Evolutionary conservation across 257 asterid genomes (phyloP), one percentile per base, ranked within the genome.

Genomic region (Echium plantagineum): DNA sequence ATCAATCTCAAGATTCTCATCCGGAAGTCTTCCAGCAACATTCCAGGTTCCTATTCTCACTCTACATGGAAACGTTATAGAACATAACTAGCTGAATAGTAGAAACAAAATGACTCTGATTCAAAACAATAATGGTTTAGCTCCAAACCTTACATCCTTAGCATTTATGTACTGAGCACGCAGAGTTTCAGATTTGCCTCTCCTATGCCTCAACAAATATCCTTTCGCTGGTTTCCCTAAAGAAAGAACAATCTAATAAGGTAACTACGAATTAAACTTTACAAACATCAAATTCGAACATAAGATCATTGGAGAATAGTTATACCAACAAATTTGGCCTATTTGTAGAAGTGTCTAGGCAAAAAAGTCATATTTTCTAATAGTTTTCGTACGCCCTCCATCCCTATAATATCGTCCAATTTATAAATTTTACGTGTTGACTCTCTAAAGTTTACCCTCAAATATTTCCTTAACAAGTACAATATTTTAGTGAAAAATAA

Each of bases 141-240:
- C 72, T 77, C 74, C 95, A 63, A 79, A 90, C 97, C 96, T 87
- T 86, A 87, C 84, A 17, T 90, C 96, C 77, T 85, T 90, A 38
- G 76, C 78, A 68, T 69, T 83, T 75, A 90, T 90, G 77, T 90
- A 90, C 75, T 87, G 94, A 18, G 52, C 68, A 7, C 97, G 78
- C 61, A 83, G 73, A 59, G 97, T 90, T 74, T 90, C 97, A 12
- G 97, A 90, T 66, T 84, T 90, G 54, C 97, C 96, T 80, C 97
- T 78, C 75, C 93, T 77, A 68, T 90, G 97, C 66, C 72, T 83
- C 49, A 32, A 5, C 3, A 79, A 69, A 60, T 46, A 65, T 17
- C 62, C 81, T 28, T 62, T 70, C 2, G 78, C 61, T 35, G 69
- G 72, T 52, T 74, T 80, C 70, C 85, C 90, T 84, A 78, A 56